Evolutionary conservation across 495 filamentous ascomycete genomes (phyloP).

Genomic region (Emericellopsis terricola): DNA sequence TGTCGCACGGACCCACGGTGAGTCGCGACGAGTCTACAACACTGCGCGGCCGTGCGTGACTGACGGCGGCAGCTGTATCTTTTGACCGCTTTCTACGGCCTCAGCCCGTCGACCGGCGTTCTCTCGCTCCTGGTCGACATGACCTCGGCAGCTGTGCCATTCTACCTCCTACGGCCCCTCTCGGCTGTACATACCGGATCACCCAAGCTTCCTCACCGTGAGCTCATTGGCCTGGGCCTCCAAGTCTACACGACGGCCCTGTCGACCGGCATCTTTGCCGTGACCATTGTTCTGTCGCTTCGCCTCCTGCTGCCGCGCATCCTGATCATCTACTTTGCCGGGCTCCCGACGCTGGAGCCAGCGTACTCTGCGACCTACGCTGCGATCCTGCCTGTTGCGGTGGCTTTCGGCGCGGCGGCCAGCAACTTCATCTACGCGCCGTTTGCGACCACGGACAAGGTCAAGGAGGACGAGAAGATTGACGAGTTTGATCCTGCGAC

Average conservation of each 20-base stretch:
- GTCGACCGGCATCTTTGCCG: conserved; percentile 47
- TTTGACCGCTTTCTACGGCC: conserved; percentile 51
- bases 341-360: conserved; percentile 41
- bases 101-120: conserved; percentile 37
- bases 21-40: too few species aligned
- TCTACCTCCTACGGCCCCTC: conserved; percentile 46
- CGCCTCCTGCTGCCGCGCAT: conserved; percentile 44
- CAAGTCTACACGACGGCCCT: conserved; percentile 44
- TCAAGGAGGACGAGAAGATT: conserved; percentile 15
- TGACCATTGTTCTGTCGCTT: conserved; percentile 44
- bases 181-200: conserved; percentile 41
- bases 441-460: conserved; percentile 30
- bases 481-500: conserved; percentile 31
- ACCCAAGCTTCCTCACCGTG: conserved; percentile 42
- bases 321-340: conserved; percentile 51
- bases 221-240: conserved; percentile 48
- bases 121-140: conserved; percentile 44
- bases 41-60: not conserved
- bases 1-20: conserved; percentile 53
- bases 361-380: conserved; percentile 41
- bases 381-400: conserved; percentile 33
- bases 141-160: conserved; percentile 47
- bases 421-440: conserved; percentile 61
- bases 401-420: conserved; percentile 45
- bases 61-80: conserved; percentile 42